Evolutionary conservation across 495 filamentous ascomycete species (phyloP).

Genomic region (Coniosporium apollinis): DNA sequence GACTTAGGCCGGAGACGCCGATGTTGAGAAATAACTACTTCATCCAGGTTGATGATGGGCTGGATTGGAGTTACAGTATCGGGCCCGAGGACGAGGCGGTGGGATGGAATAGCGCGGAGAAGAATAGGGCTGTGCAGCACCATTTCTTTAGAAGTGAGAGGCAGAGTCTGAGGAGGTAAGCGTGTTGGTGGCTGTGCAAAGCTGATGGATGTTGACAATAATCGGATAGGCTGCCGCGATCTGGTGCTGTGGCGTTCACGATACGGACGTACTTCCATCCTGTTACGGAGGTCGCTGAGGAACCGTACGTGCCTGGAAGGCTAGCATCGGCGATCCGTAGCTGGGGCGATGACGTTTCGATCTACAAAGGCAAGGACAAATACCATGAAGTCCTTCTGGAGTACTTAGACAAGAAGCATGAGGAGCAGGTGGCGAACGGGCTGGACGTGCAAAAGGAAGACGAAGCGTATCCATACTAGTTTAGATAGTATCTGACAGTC

Average conservation of each 20-base stretch:
- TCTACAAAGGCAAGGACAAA: conserved; percentile 70
- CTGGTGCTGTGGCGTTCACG: conserved; percentile 47
- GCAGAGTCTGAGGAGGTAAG: conserved; percentile 49
- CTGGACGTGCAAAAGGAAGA: conserved; percentile 21
- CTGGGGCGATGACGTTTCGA: conserved; percentile 72
- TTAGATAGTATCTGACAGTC: too few species aligned
- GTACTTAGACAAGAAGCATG: conserved; percentile 66
- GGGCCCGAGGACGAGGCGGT: conserved; percentile 53
- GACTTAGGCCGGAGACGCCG: conserved; percentile 21
- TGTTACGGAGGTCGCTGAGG: conserved; percentile 22
- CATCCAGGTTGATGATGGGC: conserved; percentile 25
- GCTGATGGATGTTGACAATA: background rate
- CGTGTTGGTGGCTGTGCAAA: background rate
- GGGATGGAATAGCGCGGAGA: conserved; percentile 63
- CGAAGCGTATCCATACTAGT: too few species aligned
- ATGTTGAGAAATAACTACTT: conserved; percentile 28
- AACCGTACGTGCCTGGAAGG: conserved; percentile 24
- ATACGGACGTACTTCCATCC: conserved; percentile 28
- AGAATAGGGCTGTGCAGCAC: conserved; percentile 55
- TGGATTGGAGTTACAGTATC: conserved; percentile 47
- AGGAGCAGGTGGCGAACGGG: conserved; percentile 54
- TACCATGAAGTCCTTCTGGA: conserved; percentile 67
- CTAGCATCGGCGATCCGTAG: conserved; percentile 36
- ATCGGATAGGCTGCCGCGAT: conserved; percentile 36
- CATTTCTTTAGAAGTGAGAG: conserved; percentile 70